Evolutionary conservation across 192 early-diverging fungal species (phyloP).

Genomic region (Backusella australiensis): DNA sequence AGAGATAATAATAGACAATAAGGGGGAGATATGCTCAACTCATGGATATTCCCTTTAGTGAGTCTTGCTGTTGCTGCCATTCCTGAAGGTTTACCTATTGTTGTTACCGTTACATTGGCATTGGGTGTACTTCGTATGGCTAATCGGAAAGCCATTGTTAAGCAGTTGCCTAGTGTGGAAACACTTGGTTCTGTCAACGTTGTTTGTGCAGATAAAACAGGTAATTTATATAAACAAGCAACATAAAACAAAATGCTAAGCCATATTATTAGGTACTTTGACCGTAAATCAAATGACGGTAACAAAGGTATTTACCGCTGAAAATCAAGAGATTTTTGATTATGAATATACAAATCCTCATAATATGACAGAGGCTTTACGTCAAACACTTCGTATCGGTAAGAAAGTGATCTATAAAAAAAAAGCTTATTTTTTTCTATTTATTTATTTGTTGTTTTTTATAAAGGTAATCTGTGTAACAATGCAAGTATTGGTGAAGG

Average conservation of each 20-base stretch:
- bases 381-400: constrained; percentile 54
- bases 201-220: constrained; percentile 97
- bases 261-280: constrained; percentile 61
- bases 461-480: constrained; percentile 84
- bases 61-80: constrained; percentile 97
- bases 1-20: too few species aligned
- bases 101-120: constrained; percentile 95
- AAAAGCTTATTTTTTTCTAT: background rate
- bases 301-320: constrained; percentile 72
- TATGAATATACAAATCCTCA: constrained; percentile 43
- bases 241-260: background rate
- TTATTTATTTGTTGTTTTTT: background rate
- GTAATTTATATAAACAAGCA: constrained; percentile 4
- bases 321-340: constrained; percentile 47
- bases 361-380: constrained; percentile 35
- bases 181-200: constrained; percentile 92
- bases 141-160: constrained; percentile 87
- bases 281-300: constrained; percentile 97
- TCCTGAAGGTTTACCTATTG: constrained; percentile 95
- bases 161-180: constrained; percentile 94
- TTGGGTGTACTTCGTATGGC: constrained; percentile 93
- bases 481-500: constrained; percentile 77
- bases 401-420: constrained; percentile 3
- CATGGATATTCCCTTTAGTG: constrained; percentile 29
- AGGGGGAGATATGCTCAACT: too few species aligned